phyloP scores from a whole-genome alignment of 2,329 filamentous ascomycete species.

The Aspergillus sergii region DNA sequence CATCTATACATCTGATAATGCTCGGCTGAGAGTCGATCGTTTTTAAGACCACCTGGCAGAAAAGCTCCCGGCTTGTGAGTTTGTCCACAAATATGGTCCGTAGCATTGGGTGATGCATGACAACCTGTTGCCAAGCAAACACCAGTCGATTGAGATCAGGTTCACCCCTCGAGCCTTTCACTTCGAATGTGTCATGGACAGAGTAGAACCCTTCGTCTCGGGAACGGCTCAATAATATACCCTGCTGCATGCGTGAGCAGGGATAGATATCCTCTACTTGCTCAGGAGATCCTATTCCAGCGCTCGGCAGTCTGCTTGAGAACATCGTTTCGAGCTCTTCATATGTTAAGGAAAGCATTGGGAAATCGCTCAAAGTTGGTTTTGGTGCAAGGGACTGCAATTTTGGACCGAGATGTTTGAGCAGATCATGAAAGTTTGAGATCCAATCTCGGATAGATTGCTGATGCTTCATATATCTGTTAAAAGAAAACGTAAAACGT shows the following conservation, averaged over 20 bases:
- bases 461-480: slow-evolving; percentile 52
- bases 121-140: slow-evolving; percentile 35
- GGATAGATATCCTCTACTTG: slow-evolving; percentile 48
- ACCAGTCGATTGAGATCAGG: slow-evolving; percentile 31
- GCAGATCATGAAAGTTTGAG: slow-evolving; percentile 35
- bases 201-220: slow-evolving; percentile 40
- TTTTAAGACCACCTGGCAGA: slow-evolving; percentile 39
- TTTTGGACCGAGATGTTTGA: slow-evolving; percentile 32
- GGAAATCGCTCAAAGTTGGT: slow-evolving; percentile 48
- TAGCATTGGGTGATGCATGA: slow-evolving; percentile 37
- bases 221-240: slow-evolving; percentile 37
- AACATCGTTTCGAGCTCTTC: slow-evolving; percentile 42
- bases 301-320: slow-evolving; percentile 37
- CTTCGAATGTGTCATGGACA: slow-evolving; percentile 42
- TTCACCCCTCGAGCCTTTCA: slow-evolving; percentile 20
- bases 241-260: slow-evolving; percentile 43
- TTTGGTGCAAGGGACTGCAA: slow-evolving; percentile 28
- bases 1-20: slow-evolving; percentile 32
- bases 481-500: slow-evolving; percentile 55
- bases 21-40: slow-evolving; percentile 29
- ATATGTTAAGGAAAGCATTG: slow-evolving; percentile 49
- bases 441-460: slow-evolving; percentile 49
- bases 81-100: slow-evolving; percentile 42
- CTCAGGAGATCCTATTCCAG: slow-evolving; percentile 36
- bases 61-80: slow-evolving; percentile 33